Conservation (phyloP, 2,329 filamentous ascomycete species). For the Monilinia vaccinii-corymbosi region DNA sequence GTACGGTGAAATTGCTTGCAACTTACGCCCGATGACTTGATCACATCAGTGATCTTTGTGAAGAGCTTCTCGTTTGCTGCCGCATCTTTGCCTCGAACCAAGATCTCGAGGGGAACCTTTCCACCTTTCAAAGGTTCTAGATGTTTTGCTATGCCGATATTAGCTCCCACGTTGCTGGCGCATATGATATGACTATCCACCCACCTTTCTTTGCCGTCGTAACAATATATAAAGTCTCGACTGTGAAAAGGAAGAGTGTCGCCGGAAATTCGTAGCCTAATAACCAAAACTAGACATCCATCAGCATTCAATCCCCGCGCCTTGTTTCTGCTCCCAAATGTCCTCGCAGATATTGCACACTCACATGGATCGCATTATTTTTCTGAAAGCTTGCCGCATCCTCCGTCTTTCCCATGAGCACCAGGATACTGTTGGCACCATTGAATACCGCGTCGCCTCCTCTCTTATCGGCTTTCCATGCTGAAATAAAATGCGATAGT, state of each 20-base stretch:
- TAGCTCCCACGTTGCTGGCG: conserved; percentile 24
- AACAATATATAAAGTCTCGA: conserved; percentile 80
- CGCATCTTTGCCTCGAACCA: conserved; percentile 85
- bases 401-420: conserved; percentile 92
- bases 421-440: conserved; percentile 76
- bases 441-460: conserved; percentile 76
- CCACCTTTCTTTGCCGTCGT: conserved; percentile 96
- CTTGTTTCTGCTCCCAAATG: not conserved
- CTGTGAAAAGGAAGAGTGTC: conserved; percentile 85
- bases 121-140: conserved; percentile 86
- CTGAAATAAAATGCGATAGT: conserved; percentile 72
- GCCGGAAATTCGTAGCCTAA: conserved; percentile 97
- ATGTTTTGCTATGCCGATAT: conserved; percentile 63
- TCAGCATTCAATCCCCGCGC: conserved; percentile 9
- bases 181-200: not conserved
- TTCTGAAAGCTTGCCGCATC: conserved; percentile 84
- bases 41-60: conserved; percentile 70
- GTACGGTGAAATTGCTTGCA: conserved; percentile 1
- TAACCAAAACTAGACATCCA: conserved; percentile 72
- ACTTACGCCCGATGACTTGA: conserved; percentile 79
- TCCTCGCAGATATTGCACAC: conserved; percentile 29
- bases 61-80: conserved; percentile 90
- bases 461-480: conserved; percentile 96
- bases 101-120: conserved; percentile 83
- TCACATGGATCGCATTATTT: conserved; percentile 91